Evolutionary conservation across 1,139 yeast species (phyloP).

Genomic region (Kodamaea derodonti): DNA sequence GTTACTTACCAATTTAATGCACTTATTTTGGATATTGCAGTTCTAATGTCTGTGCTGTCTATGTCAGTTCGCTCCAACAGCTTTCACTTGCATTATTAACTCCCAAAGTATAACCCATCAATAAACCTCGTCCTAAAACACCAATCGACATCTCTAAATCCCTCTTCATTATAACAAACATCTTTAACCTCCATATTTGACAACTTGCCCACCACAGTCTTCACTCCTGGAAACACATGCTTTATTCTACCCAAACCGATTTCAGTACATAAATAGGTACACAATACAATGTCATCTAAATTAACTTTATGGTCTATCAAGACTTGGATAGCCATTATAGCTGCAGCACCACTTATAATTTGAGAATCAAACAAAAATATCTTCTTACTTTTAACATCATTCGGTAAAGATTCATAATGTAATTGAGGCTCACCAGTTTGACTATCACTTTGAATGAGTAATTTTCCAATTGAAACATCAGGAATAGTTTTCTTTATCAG

Average conservation of each 20-base stretch:
- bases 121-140: conserved; percentile 69
- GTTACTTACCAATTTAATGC: too few species aligned
- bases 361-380: conserved; percentile 82
- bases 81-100: too few species aligned
- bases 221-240: conserved; percentile 67
- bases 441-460: conserved; percentile 83
- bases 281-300: conserved; percentile 60
- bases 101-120: conserved; percentile 78
- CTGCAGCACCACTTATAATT: conserved; percentile 87
- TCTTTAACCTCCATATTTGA: conserved; percentile 34
- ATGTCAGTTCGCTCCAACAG: too few species aligned
- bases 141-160: conserved; percentile 47
- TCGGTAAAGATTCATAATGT: conserved; percentile 67
- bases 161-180: conserved; percentile 32
- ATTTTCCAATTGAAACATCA: conserved; percentile 73
- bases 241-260: conserved; percentile 72
- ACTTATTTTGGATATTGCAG: too few species aligned
- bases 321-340: conserved; percentile 91
- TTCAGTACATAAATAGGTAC: conserved; percentile 75
- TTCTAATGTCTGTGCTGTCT: too few species aligned
- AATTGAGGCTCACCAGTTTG: conserved; percentile 90
- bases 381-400: conserved; percentile 37
- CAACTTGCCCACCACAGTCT: conserved; percentile 66
- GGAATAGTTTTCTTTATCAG: conserved; percentile 76
- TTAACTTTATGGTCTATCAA: conserved; percentile 76